Base-by-base conservation (phyloP, 768 basidiomycete genomes). In the Trametes cubensis region DNA sequence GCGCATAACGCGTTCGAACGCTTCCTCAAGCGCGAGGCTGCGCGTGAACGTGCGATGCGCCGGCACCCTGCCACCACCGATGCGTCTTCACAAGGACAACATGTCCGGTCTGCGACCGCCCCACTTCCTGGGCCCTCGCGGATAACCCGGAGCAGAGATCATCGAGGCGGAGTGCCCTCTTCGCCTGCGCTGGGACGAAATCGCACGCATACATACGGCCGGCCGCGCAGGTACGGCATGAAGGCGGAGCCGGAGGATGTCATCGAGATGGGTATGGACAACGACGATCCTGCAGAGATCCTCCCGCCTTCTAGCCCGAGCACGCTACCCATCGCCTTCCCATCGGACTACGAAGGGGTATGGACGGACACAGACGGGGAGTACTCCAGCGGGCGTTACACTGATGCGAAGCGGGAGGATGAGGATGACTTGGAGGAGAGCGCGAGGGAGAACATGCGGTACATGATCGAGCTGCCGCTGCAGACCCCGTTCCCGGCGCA, bases 401-500 rank as follows among this genome's bases (percentile, higher is more conserved):
- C 15, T 45, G 55, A 25, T 17, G 23, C 10, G 10, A 34, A 28
- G 30, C 42, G 30, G 11, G 40, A 20, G 5, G 34, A 26, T 28
- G 49, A 20, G 34, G 38, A 44, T 23, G 48, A 39, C 26, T 41
- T 49, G 40, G 47, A 59, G 8, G 44, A 23, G 28, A 26, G 10
- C 20, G 39, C 30, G 38, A 25, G 41, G 28, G 60, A 57, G 63
- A 40, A 49, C 25, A 64, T 59, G 46, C 61, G 63, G 30, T 66
- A 63, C 49, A 65, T 65, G 26, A 66, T 67, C 62, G 67, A 58
- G 51, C 53, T 68, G 46, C 69, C 67, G 55, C 61, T 64, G 21
- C 58, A 62, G 54, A 72, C 71, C 42, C 71, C 71, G 45, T 68
- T 58, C 49, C 73, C 73, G 2, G 69, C 70, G 50, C 67, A 70